A percentile compares a stretch with the other conserved stretches of the same genome.
Conservation (phyloP, 2,329 filamentous ascomycete genomes). For the Epichloe typhina region DNA sequence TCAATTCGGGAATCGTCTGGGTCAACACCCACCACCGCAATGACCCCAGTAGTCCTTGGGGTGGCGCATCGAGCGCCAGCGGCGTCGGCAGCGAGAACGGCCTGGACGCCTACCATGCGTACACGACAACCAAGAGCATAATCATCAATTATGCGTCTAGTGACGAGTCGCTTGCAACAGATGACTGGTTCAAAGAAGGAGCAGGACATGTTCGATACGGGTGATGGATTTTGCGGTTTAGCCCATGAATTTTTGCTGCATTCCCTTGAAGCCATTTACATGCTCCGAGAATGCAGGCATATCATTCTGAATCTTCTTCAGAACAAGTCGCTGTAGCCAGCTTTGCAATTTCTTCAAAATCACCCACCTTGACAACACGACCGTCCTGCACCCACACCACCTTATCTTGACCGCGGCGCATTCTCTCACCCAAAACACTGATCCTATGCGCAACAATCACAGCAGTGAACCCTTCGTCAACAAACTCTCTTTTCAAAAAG, state of each 20-base stretch:
- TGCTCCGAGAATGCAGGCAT: too few species aligned
- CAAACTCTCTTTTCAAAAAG: slow-evolving; percentile 15
- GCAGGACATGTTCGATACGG: slow-evolving; percentile 32
- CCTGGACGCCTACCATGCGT: slow-evolving; percentile 46
- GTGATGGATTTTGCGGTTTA: slow-evolving; percentile 5
- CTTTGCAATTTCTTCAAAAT: neutral
- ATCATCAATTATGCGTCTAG: slow-evolving; percentile 54
- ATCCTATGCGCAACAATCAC: slow-evolving; percentile 23
- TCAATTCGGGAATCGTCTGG: slow-evolving; percentile 52
- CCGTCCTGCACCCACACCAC: neutral
- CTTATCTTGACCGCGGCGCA: slow-evolving; percentile 6
- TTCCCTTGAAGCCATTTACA: too few species aligned
- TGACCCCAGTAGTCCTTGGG: slow-evolving; percentile 60
- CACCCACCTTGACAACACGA: neutral
- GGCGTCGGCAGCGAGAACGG: slow-evolving; percentile 65
- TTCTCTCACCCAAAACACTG: slow-evolving; percentile 11
- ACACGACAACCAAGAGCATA: slow-evolving; percentile 50
- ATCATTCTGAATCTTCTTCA: neutral
- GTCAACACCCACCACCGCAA: slow-evolving; percentile 56
- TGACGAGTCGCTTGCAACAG: slow-evolving; percentile 35
- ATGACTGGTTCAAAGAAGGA: slow-evolving; percentile 57
- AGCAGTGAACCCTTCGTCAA: slow-evolving; percentile 20
- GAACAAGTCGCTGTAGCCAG: neutral
- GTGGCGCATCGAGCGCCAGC: slow-evolving; percentile 46
- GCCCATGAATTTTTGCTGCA: neutral